A percentile compares a stretch with the other conserved stretches of the same genome.
phyloP scores from a whole-genome alignment of 768 basidiomycete genomes.

The Crucibulum laeve region DNA sequence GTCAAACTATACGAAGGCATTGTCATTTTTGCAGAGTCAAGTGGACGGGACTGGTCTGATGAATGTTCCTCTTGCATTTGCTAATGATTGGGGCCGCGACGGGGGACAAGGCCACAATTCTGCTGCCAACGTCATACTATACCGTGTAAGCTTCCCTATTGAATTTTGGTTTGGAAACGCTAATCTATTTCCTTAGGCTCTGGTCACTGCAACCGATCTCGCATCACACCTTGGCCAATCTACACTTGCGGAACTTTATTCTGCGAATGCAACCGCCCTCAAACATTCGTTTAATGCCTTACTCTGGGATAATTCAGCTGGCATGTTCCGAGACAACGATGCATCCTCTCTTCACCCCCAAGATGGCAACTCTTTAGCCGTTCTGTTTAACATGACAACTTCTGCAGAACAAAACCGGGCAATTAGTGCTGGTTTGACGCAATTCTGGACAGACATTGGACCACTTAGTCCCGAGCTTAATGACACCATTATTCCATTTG shows the following conservation, averaged over 20 bases:
- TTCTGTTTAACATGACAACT: constrained; percentile 41
- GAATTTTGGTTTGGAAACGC: background rate
- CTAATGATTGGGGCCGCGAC: constrained; percentile 46
- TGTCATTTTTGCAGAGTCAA: constrained; percentile 35
- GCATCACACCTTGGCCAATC: constrained; percentile 22
- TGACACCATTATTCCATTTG: constrained; percentile 48
- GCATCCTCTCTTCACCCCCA: constrained; percentile 37
- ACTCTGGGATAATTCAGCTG: constrained; percentile 37
- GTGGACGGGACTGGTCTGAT: constrained; percentile 34
- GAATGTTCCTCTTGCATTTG: constrained; percentile 32
- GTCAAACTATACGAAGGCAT: constrained; percentile 38
- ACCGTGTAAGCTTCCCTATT: constrained; percentile 23
- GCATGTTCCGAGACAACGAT: constrained; percentile 46
- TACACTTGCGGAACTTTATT: constrained; percentile 18
- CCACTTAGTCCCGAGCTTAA: constrained; percentile 45
- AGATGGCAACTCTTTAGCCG: constrained; percentile 45
- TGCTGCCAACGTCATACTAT: constrained; percentile 42
- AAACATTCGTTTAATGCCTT: constrained; percentile 36
- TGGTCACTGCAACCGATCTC: constrained; percentile 30
- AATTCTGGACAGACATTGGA: constrained; percentile 46
- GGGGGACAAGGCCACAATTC: constrained; percentile 43
- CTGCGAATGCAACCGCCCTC: constrained; percentile 29
- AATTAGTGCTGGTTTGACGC: constrained; percentile 37
- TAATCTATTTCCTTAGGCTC: too few species aligned
- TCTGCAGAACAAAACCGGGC: constrained; percentile 30